Base-by-base conservation (phyloP, 345 rosid genomes). In the Cochlearia excelsa region DNA sequence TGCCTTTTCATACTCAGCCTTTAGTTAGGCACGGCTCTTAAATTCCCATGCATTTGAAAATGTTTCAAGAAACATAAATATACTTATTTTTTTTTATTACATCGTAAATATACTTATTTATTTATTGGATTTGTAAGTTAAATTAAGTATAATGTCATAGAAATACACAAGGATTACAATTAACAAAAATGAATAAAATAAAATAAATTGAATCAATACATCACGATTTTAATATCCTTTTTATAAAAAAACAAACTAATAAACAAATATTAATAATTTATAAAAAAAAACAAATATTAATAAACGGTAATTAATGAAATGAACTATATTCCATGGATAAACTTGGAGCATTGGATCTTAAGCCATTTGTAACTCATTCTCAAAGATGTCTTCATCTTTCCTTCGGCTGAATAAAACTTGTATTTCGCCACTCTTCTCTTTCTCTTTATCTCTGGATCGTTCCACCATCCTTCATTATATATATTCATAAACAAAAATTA, bases 331-430 rank as follows among this genome's bases (percentile, higher is more conserved):
- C 61, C 65, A 73, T 63, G 77, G 5, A 60, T 61, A 46, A 84
- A 40, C 31, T 67, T 68, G 0, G 68, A 76, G 58, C 81, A 84
- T 29, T 78, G 82, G 37, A 3, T 7, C 54, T 82, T 86, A 52
- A 84, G 8, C 86, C 88, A 84, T n/a, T 73, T 60, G 56, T 47
- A 63, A 23, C 95, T 80, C 39, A 59, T 77, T 71, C 62, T 80
- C 2, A 81, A 7, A 6, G 86, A 70, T 42, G 50, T 26, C 50
- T 79, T 84, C 43, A 80, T 61, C 61, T 53, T 79, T 30, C 83
- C 88, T 52, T 86, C 83, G 0, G 60, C 74, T 0, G 77, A 39
- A 52, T 84, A 82, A 10, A 80, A 39, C 42, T 82, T 86, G 47
- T 81, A 86, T 27, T 67, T 69, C 3, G 81, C 85, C 5, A 81